Conservation (phyloP, 2,329 filamentous ascomycete species). For the Seiridium cupressi region DNA sequence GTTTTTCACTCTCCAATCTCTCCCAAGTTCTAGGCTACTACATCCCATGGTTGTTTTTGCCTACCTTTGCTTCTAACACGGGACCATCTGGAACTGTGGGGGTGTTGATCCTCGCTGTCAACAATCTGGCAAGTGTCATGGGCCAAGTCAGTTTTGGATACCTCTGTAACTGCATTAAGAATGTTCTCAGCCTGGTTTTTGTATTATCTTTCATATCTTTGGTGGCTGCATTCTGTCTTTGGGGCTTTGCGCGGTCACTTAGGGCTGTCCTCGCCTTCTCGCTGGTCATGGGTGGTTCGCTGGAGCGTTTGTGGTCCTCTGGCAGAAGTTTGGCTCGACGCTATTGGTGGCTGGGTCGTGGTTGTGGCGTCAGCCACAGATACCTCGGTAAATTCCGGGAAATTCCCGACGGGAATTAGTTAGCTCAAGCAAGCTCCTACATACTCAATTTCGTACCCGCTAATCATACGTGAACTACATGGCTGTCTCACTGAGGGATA, state of each 20-base stretch:
- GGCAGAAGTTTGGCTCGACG: slow-evolving; percentile 39
- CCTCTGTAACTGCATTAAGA: slow-evolving; percentile 56
- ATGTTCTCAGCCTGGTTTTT: neutral
- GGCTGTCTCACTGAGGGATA: too few relatives aligned
- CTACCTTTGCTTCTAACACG: neutral
- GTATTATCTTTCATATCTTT: slow-evolving; percentile 29
- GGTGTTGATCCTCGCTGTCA: slow-evolving; percentile 1
- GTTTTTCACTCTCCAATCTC: slow-evolving; percentile 57
- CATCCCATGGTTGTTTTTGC: neutral
- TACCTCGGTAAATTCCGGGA: too few relatives aligned
- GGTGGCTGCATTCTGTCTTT: slow-evolving; percentile 56
- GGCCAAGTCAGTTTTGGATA: slow-evolving; percentile 56
- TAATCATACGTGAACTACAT: too few relatives aligned
- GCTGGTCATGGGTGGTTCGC: slow-evolving; percentile 62
- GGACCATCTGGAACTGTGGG: neutral
- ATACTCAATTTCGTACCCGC: too few relatives aligned
- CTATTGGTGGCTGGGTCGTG: too few relatives aligned
- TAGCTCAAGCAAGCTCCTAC: too few relatives aligned
- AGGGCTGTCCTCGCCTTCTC: slow-evolving; percentile 58
- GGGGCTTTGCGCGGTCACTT: slow-evolving; percentile 56
- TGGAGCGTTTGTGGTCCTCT: slow-evolving; percentile 61
- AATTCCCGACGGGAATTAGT: too few relatives aligned
- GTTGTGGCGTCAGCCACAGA: too few relatives aligned
- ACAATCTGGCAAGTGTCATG: slow-evolving; percentile 44
- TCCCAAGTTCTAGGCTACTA: slow-evolving; percentile 60